Evolutionary conservation across 2,329 filamentous ascomycete genomes (phyloP), one percentile per base, ranked within the genome.

Genomic region (Verticillium isaacii): DNA sequence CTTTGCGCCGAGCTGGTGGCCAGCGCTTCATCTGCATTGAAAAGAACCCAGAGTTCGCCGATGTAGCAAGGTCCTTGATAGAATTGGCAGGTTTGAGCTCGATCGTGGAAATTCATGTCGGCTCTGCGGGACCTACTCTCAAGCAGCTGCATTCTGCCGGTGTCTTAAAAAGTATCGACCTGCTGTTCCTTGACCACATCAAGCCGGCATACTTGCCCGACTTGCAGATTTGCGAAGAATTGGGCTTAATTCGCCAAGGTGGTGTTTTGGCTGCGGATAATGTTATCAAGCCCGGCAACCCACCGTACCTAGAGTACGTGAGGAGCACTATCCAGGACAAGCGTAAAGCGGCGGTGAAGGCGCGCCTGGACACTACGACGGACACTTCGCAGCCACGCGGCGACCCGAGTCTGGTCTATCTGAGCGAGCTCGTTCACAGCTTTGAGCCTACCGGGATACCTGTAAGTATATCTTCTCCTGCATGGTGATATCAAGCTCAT

Each of bases 121-220:
- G 90, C 4, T 80, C 86, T 4, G 90, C 88, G 66, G 85, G 89
- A 63, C 79, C 81, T n/a, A 87, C 86, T 0, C 79, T 94, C 56
- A 80, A 82, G 57, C 82, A 85, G 5, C 78, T 94, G 5, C 79
- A 86, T 64, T 68, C 75, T 1, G 72, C 78, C 3, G 85, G 85
- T 0, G 68, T 71, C 5, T 71, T 93, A 29, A 74, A 78, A 29
- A 80, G 82, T 56, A 85, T 93, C 63, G 89, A 92, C 67, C 75
- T 93, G 45, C 78, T 93, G 73, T 94, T 95, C 73, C 77, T 95
- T 39, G 92, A 95, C 69, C 91, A 95, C 73, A 89, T 89, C 74
- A 93, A 94, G 74, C 88, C 89, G 0, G 84, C 87, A 0, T 95
- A 94, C 71, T 85, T 84, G 1, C 82, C 84, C 0, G 92, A 95